These are phyloP conservation scores for Microsporum audouinii DNA, from an alignment of 2,329 filamentous ascomycete species.

Conservation along the genomic window DNA sequence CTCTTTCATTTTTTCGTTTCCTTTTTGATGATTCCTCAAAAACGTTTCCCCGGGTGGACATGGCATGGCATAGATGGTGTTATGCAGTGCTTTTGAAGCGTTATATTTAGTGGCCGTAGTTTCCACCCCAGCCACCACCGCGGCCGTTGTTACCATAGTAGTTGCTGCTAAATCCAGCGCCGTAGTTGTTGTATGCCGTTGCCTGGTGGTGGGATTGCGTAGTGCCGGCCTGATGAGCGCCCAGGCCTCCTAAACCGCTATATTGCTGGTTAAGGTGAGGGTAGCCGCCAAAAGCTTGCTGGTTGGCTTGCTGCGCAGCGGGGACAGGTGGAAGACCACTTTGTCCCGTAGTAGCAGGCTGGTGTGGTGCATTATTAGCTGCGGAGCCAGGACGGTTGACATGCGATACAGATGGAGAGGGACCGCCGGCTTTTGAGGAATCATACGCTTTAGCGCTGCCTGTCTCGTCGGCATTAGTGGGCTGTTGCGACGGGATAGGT, in stretches of 20 bases:
- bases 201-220: conserved; percentile 32
- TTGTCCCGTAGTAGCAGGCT: conserved; percentile 36
- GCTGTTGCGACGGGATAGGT: conserved; percentile 40
- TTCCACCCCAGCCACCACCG: conserved; percentile 36
- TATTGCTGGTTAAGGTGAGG: conserved; percentile 44
- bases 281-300: conserved; percentile 48
- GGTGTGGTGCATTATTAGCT: conserved; percentile 46
- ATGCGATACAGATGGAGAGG: conserved; percentile 51
- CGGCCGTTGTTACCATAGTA: conserved; percentile 36
- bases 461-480: conserved; percentile 40
- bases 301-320: conserved; percentile 37
- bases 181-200: conserved; percentile 34
- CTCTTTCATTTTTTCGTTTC: not conserved
- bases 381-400: conserved; percentile 53
- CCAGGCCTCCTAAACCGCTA: conserved; percentile 33
- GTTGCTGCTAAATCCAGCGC: conserved; percentile 30
- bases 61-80: not conserved
- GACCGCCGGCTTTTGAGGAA: conserved; percentile 45
- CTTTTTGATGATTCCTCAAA: not conserved
- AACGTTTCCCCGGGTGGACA: not conserved
- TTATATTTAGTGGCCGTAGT: conserved; percentile 34
- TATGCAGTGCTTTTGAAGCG: not conserved
- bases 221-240: conserved; percentile 31
- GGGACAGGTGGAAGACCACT: conserved; percentile 44
- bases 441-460: conserved; percentile 43